These are phyloP conservation scores for Stagonosporopsis chrysanthemi DNA, from an alignment of 2,329 filamentous ascomycete genomes.

Conservation along the genomic window DNA sequence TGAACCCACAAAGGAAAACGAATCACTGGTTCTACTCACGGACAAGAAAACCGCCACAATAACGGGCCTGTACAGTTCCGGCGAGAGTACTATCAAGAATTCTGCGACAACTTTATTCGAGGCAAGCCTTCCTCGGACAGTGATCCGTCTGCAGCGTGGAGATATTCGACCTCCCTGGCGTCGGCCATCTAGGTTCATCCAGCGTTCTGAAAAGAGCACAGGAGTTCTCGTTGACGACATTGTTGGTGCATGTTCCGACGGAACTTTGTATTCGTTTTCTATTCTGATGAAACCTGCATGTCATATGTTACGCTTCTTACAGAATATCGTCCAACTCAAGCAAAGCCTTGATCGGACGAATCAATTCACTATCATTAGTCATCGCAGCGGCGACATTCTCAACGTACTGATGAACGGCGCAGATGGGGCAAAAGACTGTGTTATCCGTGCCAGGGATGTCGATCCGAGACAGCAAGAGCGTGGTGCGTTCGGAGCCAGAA, in stretches of 20 bases:
- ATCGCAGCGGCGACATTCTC: slow-evolving; percentile 30
- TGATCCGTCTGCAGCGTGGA: slow-evolving; percentile 61
- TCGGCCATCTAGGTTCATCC: slow-evolving; percentile 16
- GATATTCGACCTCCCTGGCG: slow-evolving; percentile 51
- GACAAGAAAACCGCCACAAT: slow-evolving; percentile 45
- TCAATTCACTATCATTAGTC: slow-evolving; percentile 22
- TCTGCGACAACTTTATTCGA: slow-evolving; percentile 51
- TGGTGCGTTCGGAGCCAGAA: slow-evolving; percentile 25
- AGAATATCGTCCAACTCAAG: slow-evolving; percentile 63
- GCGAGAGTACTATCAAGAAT: slow-evolving; percentile 25
- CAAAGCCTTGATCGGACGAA: slow-evolving; percentile 21
- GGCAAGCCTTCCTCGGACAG: slow-evolving; percentile 51
- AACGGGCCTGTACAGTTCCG: slow-evolving; percentile 40
- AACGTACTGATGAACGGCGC: slow-evolving; percentile 34
- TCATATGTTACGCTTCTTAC: slow-evolving; percentile 74
- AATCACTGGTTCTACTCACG: slow-evolving; percentile 40
- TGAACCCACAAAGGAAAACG: neutral
- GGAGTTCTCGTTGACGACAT: slow-evolving; percentile 57
- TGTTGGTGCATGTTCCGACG: slow-evolving; percentile 60
- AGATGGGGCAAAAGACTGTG: slow-evolving; percentile 28
- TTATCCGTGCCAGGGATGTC: slow-evolving; percentile 31
- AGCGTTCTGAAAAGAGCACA: slow-evolving; percentile 30
- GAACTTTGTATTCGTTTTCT: slow-evolving; percentile 65
- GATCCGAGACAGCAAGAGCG: slow-evolving; percentile 35
- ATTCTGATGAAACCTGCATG: slow-evolving; percentile 69